Base-by-base conservation (phyloP, 2,329 filamentous ascomycete species). In the Paecilomyces sp. region DNA sequence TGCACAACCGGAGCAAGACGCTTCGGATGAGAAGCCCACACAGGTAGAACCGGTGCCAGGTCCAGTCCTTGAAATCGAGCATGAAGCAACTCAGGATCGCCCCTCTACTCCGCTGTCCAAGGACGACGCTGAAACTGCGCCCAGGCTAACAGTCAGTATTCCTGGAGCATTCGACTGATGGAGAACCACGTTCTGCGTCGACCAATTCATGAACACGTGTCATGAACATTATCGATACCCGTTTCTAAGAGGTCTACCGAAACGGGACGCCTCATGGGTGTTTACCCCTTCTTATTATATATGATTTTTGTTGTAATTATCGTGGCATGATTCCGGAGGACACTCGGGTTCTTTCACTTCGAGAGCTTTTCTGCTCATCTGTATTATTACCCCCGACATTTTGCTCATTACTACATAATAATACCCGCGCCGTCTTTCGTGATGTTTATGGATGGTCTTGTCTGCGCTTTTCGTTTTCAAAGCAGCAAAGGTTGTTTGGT, bases 401-500 rank as follows among this genome's bases (percentile, higher is more conserved):
- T 56, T 34, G 54, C 47, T 52, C 25, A 60, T 65, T 65, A 64
- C 65, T 62, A 64, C 59, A 63, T 67, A 66, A 59, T 63, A 59
- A 60, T 61, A 58, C 24, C 54, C 55, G 57, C 53, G 57, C 60
- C 50, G 34, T 52, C 31, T 31, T 60, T 50, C 25, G 28, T 34
- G 15, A 36, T 56, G 33, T 25, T 56, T 41, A 33, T 34, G 31
- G 33, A 34, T 56, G n/a, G 25, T 41, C 18, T 34, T 56, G 30
- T 7, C 24, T 36, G 30, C 15, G 28, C 36, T n/a, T 55, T 31
- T 53, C 22, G 28, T 22, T 51, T 58, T 58, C 18, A 47, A 18
- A 22, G 3, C 41, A 47, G 41, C 41, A 18, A 47, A 47, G 3
- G 18, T 18, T 47, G 31, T 47, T 47, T 15, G n/a, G n/a, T 47